These are phyloP conservation scores for Cornus kousa DNA, from an alignment of 148 eudicot species.

Conservation along the genomic window DNA sequence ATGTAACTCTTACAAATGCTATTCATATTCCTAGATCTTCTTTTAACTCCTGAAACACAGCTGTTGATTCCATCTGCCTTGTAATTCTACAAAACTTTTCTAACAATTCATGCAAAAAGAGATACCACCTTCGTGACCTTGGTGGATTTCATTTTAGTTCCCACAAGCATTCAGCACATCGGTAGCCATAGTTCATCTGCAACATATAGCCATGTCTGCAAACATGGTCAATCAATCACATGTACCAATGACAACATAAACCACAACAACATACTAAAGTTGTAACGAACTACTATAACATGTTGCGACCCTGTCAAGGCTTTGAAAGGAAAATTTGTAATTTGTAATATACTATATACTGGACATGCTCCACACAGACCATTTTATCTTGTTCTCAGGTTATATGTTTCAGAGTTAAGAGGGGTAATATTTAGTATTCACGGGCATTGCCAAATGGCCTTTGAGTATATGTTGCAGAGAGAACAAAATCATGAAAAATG, in stretches of 20 bases:
- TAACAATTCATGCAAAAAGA: background rate
- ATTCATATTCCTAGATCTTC: background rate
- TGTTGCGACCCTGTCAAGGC: too few relatives aligned
- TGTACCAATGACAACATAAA: background rate
- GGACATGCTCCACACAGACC: too few relatives aligned
- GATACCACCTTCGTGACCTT: background rate
- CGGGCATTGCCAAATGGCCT: background rate
- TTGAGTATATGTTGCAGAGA: background rate
- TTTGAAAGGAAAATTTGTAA: too few relatives aligned
- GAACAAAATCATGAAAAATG: background rate
- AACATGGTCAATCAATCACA: background rate
- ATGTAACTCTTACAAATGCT: background rate
- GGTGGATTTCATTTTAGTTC: background rate
- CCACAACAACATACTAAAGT: background rate
- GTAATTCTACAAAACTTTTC: background rate
- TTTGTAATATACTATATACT: too few relatives aligned
- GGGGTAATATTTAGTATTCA: background rate
- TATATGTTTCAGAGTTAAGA: background rate
- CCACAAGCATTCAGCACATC: background rate
- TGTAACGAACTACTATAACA: background rate
- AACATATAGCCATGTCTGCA: slow-evolving; percentile 10
- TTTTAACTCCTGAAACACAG: background rate
- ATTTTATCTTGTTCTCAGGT: background rate
- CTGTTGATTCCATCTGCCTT: background rate
- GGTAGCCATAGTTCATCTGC: background rate